Conservation (phyloP, 352 stramenopile genomes). For the Saprolegnia diclina region DNA sequence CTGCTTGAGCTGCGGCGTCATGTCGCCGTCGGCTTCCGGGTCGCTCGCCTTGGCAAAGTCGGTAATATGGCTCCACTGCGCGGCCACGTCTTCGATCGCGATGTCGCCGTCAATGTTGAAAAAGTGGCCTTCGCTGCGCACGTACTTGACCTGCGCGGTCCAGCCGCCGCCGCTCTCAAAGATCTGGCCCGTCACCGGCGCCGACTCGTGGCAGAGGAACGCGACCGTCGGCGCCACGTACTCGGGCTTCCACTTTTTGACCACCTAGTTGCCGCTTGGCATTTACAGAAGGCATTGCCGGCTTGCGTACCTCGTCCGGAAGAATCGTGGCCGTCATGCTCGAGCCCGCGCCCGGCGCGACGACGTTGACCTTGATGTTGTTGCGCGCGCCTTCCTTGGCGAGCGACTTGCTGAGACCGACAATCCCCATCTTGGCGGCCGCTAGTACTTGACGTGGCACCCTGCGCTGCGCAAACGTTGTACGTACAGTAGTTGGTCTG, state of each 20-base stretch:
- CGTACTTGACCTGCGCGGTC: conserved; percentile 77
- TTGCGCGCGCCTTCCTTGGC: conserved; percentile 71
- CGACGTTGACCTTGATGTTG: conserved; percentile 88
- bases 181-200: conserved; percentile 61
- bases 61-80: conserved; percentile 68
- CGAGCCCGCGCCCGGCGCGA: conserved; percentile 77
- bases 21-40: conserved; percentile 62
- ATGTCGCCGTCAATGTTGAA: conserved; percentile 68
- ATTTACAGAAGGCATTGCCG: no score
- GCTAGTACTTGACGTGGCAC: conserved; percentile 27
- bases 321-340: conserved; percentile 85
- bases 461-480: not conserved
- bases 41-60: conserved; percentile 70
- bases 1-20: conserved; percentile 75
- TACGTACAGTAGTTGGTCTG: conserved; percentile 81
- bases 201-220: conserved; percentile 81
- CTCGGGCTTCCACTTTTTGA: conserved; percentile 82
- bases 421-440: conserved; percentile 87
- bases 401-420: conserved; percentile 89
- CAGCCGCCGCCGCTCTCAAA: conserved; percentile 85
- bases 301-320: conserved; percentile 47
- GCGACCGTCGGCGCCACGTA: conserved; percentile 83
- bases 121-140: conserved; percentile 58
- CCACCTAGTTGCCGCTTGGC: conserved; percentile 31
- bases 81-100: conserved; percentile 68